These are phyloP conservation scores for Penicillium corylophilum DNA, from an alignment of 2,329 filamentous ascomycete species.

Conservation along the genomic window DNA sequence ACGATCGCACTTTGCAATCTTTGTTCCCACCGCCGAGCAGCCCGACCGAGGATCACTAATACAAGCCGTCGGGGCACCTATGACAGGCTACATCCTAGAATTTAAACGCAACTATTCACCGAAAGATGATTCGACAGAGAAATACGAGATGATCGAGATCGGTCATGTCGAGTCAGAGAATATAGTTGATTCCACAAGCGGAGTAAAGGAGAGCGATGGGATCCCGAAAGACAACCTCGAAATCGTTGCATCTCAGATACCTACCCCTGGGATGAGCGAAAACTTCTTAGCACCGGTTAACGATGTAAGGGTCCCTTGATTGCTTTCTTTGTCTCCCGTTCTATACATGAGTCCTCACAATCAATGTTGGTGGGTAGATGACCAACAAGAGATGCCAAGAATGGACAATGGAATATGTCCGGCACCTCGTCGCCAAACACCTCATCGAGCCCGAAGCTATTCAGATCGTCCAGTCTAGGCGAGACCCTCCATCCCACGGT, in stretches of 20 bases:
- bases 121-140: slow-evolving; percentile 3
- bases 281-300: slow-evolving; percentile 38
- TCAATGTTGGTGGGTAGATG: slow-evolving; percentile 20
- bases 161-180: slow-evolving; percentile 23
- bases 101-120: slow-evolving; percentile 31
- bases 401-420: slow-evolving; percentile 36
- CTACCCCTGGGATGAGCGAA: slow-evolving; percentile 30
- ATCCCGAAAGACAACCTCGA: slow-evolving; percentile 27
- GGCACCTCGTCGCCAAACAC: slow-evolving; percentile 23
- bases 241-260: slow-evolving; percentile 26
- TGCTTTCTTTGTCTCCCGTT: too few species aligned
- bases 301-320: slow-evolving; percentile 28
- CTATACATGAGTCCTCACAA: too few species aligned
- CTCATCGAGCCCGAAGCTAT: slow-evolving; percentile 23
- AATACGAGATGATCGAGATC: slow-evolving; percentile 18
- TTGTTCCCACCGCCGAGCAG: slow-evolving; percentile 23
- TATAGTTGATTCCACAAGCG: slow-evolving; percentile 18
- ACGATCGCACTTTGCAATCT: slow-evolving; percentile 32
- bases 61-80: slow-evolving; percentile 33
- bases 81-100: slow-evolving; percentile 31
- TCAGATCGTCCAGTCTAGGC: slow-evolving; percentile 28
- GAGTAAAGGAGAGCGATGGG: slow-evolving; percentile 13
- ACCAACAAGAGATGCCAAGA: slow-evolving; percentile 36
- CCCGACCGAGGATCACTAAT: slow-evolving; percentile 27
- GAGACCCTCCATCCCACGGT: slow-evolving; percentile 30